These are phyloP conservation scores for Hymenoscyphus repandus DNA, from an alignment of 2,329 filamentous ascomycete species.

Conservation along the genomic window DNA sequence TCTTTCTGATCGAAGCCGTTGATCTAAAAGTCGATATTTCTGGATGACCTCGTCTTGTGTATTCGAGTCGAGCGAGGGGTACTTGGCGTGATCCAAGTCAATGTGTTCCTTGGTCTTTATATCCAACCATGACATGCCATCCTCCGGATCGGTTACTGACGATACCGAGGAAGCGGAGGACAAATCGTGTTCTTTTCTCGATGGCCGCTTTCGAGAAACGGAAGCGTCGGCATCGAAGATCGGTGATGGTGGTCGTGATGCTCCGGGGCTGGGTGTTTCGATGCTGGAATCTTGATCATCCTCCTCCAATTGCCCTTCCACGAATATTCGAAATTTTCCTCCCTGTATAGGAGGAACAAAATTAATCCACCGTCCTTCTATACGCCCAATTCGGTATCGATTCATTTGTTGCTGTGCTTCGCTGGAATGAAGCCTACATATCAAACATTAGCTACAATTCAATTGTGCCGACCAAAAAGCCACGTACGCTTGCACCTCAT, in stretches of 20 bases:
- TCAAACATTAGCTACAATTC: conserved; percentile 1
- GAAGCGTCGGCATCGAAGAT: conserved; percentile 28
- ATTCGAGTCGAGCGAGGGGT: conserved; percentile 67
- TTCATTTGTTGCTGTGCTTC: conserved; percentile 74
- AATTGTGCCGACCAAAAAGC: neutral
- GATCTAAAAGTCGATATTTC: conserved; percentile 76
- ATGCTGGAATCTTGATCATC: conserved; percentile 17
- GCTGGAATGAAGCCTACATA: conserved; percentile 68
- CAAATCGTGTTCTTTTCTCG: conserved; percentile 17
- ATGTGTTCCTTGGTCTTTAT: conserved; percentile 70
- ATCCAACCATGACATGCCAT: conserved; percentile 64
- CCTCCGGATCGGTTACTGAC: conserved; percentile 48
- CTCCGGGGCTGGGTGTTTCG: conserved; percentile 24
- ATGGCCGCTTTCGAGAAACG: conserved; percentile 17
- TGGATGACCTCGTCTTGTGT: conserved; percentile 71
- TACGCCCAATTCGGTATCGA: conserved; percentile 73
- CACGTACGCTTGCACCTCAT: conserved; percentile 83
- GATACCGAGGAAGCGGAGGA: conserved; percentile 49
- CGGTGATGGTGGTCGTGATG: conserved; percentile 30
- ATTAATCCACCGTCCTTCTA: conserved; percentile 80
- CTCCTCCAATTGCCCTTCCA: conserved; percentile 31
- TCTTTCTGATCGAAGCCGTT: conserved; percentile 66
- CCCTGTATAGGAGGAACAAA: conserved; percentile 90
- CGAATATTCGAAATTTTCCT: conserved; percentile 62
- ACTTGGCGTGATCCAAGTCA: conserved; percentile 69